Conservation (phyloP, 148 eudicot species). For the Diospyros lotus region DNA sequence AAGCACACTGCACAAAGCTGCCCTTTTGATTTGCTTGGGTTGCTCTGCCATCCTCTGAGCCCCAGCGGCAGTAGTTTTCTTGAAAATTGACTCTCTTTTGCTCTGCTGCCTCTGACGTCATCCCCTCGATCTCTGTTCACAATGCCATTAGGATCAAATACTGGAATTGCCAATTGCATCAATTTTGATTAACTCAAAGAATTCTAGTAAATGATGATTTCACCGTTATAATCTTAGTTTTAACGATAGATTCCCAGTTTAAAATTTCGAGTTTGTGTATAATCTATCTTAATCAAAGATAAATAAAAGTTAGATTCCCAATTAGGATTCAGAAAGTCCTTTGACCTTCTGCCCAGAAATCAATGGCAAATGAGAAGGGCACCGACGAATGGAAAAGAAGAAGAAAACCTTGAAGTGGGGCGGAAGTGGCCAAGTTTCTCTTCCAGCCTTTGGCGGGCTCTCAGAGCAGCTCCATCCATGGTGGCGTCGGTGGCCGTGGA, state of each 20-base stretch:
- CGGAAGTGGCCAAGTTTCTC: conserved; percentile 7
- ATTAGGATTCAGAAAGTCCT: too few species aligned
- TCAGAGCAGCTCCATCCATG: conserved; percentile 14
- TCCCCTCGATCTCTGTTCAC: neutral
- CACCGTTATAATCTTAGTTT: too few species aligned
- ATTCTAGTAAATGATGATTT: too few species aligned
- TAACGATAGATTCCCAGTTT: too few species aligned
- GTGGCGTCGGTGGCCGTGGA: neutral
- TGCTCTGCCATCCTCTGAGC: neutral
- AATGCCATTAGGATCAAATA: neutral
- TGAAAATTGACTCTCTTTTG: neutral
- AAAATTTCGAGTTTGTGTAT: too few species aligned
- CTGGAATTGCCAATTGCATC: too few species aligned
- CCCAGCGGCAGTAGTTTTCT: conserved; percentile 2
- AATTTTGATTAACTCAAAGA: too few species aligned
- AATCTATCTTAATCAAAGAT: too few species aligned
- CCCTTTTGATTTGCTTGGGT: conserved; percentile 1
- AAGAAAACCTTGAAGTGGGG: neutral
- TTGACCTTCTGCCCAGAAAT: too few species aligned
- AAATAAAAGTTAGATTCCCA: too few species aligned
- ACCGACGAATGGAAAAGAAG: neutral
- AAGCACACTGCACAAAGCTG: conserved; percentile 17
- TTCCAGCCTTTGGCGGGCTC: neutral
- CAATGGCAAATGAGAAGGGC: neutral
- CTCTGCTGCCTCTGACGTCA: neutral